A percentile compares a stretch with the other conserved stretches of the same genome.
Evolutionary conservation across 441 rosid species (phyloP).

Genomic region (Populus trichocarpa): DNA sequence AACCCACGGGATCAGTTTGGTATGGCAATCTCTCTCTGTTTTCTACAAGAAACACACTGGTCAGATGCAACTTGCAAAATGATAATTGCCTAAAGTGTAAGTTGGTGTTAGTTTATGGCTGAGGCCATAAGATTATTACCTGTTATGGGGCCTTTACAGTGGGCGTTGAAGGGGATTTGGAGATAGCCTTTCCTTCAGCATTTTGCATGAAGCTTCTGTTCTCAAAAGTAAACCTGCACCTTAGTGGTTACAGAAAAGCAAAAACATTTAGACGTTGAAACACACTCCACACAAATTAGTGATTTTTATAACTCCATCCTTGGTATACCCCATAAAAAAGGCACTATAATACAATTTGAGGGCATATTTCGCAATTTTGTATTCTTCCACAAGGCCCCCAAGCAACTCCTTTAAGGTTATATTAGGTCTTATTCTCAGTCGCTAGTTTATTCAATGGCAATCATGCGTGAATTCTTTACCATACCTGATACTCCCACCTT

Average conservation of each 20-base stretch:
- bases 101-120: not conserved
- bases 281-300: not conserved
- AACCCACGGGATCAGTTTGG: slow-evolving; percentile 28
- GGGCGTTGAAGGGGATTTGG: not conserved
- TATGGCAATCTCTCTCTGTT: slow-evolving; percentile 22
- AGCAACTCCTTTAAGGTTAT: not conserved
- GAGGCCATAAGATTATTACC: not conserved
- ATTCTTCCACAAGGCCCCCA: not conserved
- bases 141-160: not conserved
- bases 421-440: not conserved
- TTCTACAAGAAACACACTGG: not conserved
- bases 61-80: not conserved
- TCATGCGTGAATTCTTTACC: not conserved
- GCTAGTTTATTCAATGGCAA: not conserved
- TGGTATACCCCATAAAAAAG: not conserved
- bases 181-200: not conserved
- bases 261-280: not conserved
- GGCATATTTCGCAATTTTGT: not conserved
- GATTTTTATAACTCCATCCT: not conserved
- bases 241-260: not conserved
- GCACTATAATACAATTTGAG: not conserved
- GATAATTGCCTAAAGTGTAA: slow-evolving; percentile 2
- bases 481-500: not conserved
- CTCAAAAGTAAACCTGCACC: not conserved
- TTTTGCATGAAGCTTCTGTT: not conserved